Percentiles rank a stretch among this genome's conserved stretches.
Evolutionary conservation across 768 basidiomycete species (phyloP).

Genomic region (Mycena olivaceomarginata): DNA sequence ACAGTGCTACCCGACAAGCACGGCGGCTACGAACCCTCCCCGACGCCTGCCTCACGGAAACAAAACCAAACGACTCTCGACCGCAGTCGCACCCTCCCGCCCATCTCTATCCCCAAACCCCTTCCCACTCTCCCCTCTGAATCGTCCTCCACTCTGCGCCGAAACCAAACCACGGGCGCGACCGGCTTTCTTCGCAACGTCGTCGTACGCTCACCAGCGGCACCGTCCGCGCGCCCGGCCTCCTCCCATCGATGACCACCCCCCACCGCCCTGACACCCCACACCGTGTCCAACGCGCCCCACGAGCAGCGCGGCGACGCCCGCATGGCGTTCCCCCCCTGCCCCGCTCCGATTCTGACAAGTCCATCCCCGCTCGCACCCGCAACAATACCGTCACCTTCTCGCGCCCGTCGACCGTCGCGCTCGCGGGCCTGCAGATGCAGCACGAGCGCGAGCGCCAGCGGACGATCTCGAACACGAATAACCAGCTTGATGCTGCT

Average conservation of each 20-base stretch:
- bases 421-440: constrained; percentile 74
- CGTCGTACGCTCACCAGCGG: constrained; percentile 59
- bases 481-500: constrained; percentile 46
- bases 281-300: constrained; percentile 75
- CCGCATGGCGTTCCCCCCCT: constrained; percentile 54
- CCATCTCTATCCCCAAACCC: constrained; percentile 75
- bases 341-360: constrained; percentile 68
- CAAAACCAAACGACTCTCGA: constrained; percentile 55
- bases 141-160: constrained; percentile 51
- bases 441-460: constrained; percentile 64
- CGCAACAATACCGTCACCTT: constrained; percentile 75
- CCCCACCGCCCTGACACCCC: constrained; percentile 81
- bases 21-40: constrained; percentile 61
- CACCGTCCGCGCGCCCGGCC: constrained; percentile 57
- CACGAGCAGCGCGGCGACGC: constrained; percentile 45
- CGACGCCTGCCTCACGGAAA: constrained; percentile 63
- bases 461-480: constrained; percentile 53
- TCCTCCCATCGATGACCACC: constrained; percentile 71
- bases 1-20: constrained; percentile 54
- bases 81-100: constrained; percentile 67
- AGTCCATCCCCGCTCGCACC: constrained; percentile 50
- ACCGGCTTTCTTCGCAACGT: constrained; percentile 44
- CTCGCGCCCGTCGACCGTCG: constrained; percentile 75
- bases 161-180: constrained; percentile 39
- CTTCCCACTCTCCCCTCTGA: constrained; percentile 79